phyloP scores from a whole-genome alignment of 2,329 filamentous ascomycete genomes.

The Fusarium illudens region DNA sequence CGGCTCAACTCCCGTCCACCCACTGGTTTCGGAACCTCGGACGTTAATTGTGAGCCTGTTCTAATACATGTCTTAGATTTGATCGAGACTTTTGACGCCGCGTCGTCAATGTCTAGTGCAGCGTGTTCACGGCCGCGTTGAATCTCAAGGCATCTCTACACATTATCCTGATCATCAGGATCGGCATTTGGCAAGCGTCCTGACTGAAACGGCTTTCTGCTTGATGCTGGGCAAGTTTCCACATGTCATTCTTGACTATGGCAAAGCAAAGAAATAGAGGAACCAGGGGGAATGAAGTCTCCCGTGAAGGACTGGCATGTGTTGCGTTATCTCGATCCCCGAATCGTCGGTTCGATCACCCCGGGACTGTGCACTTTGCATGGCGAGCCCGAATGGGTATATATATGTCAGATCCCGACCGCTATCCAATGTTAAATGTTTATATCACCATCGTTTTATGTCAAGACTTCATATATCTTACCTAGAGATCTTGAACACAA shows the following conservation, averaged over 20 bases:
- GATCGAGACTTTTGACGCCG: neutral
- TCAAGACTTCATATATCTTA: neutral
- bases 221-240: constrained; percentile 16
- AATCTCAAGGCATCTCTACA: neutral
- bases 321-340: constrained; percentile 12
- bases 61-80: constrained; percentile 34
- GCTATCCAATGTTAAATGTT: neutral
- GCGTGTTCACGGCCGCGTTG: neutral
- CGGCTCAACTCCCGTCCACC: neutral
- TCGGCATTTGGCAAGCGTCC: constrained; percentile 12
- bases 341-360: neutral
- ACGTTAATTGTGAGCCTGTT: constrained; percentile 13
- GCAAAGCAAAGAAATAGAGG: constrained; percentile 12
- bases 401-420: neutral
- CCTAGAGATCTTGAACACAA: neutral
- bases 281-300: neutral
- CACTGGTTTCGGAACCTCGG: neutral
- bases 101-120: neutral
- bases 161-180: constrained; percentile 16
- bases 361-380: neutral
- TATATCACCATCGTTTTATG: neutral
- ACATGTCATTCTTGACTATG: constrained; percentile 36
- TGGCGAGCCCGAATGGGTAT: neutral
- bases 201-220: neutral
- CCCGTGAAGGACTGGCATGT: constrained; percentile 35